A percentile compares a stretch with the other conserved stretches of the same genome.
Evolutionary conservation across 306 rosid genomes (phyloP).

Genomic region (Cercis canadensis): DNA sequence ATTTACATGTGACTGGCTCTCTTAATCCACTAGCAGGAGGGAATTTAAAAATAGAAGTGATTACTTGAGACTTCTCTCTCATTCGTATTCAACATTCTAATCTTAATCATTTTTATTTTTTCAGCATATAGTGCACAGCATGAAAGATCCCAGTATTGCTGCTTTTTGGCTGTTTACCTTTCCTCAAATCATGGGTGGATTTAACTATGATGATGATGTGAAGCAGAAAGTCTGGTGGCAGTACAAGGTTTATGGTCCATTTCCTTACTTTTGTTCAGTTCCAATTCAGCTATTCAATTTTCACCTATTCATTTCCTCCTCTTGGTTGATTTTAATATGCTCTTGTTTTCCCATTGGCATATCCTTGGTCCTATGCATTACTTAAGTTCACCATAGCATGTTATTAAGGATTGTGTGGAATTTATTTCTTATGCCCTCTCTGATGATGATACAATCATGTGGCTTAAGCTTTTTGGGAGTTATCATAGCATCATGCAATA

Average conservation of each 20-base stretch:
- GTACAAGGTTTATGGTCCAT: slow-evolving; percentile 71
- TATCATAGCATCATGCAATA: slow-evolving; percentile 22
- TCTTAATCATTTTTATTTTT: slow-evolving; percentile 26
- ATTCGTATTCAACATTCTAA: slow-evolving; percentile 39
- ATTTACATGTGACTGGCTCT: slow-evolving; percentile 8
- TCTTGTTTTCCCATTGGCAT: slow-evolving; percentile 4
- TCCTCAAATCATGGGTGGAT: slow-evolving; percentile 90
- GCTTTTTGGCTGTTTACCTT: slow-evolving; percentile 91
- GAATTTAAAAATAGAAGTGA: slow-evolving; percentile 8
- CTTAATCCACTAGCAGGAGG: background rate
- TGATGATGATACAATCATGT: background rate
- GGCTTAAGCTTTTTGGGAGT: slow-evolving; percentile 8
- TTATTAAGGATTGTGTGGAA: background rate
- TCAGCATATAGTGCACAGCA: slow-evolving; percentile 90
- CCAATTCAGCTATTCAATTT: slow-evolving; percentile 17
- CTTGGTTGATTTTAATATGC: slow-evolving; percentile 17
- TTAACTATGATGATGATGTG: slow-evolving; percentile 76
- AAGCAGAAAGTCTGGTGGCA: slow-evolving; percentile 93
- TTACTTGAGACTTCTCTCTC: slow-evolving; percentile 26
- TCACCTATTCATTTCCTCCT: background rate
- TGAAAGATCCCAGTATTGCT: slow-evolving; percentile 97
- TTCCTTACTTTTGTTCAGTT: slow-evolving; percentile 33
- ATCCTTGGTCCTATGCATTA: slow-evolving; percentile 13
- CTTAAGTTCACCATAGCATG: background rate
- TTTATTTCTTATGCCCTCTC: slow-evolving; percentile 19